Evolutionary conservation across 179 eudicot genomes (phyloP), one percentile per base, ranked within the genome.

Genomic region (Spinacia oleracea): DNA sequence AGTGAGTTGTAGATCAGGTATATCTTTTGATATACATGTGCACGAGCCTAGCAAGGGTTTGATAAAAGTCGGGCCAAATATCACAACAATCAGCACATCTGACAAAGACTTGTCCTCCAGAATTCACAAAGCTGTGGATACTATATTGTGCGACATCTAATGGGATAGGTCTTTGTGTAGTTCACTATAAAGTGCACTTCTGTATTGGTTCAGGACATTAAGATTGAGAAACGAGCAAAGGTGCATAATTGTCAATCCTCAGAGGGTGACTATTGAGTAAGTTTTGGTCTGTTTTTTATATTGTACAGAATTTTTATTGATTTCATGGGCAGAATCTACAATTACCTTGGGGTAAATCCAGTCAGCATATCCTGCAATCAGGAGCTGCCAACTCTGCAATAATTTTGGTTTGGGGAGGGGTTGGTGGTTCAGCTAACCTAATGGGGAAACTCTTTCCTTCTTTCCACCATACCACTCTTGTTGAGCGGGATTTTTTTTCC

Each of bases 21-120:
- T 59, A 15, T 70, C 38, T 43, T 79, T 76, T 56, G 60, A 81
- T 51, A 75, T 93, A 62, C 85, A 72, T 53, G 81, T 95, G 43
- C 42, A 63, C 20, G 90, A 89, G 82, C 98, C 96, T 34, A 69
- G 72, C 72, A 80, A 83, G 81, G 98, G 88, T 70, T 34, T 79
- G 53, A 81, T 95, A 60, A 86, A 93, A 80, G 81, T 91, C 32
- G 76, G 70, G 50, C 77, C 76, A 77, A 63, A 83, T 27, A 73
- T 80, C 50, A 89, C 89, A 10, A 45, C 83, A 53, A 88, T 95
- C 77, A 84, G 89, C 77, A 75, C 89, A 25, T 81, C 78, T 73
- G 97, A 95, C 78, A 91, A 91, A 85, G 77, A 75, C 67, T 79
- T 86, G 35, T 87, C 90, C 2, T 73, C 90, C 75, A 78, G 63